Evolutionary conservation across 352 stramenopile genomes (phyloP).

Genomic region (Phytophthora pini): DNA sequence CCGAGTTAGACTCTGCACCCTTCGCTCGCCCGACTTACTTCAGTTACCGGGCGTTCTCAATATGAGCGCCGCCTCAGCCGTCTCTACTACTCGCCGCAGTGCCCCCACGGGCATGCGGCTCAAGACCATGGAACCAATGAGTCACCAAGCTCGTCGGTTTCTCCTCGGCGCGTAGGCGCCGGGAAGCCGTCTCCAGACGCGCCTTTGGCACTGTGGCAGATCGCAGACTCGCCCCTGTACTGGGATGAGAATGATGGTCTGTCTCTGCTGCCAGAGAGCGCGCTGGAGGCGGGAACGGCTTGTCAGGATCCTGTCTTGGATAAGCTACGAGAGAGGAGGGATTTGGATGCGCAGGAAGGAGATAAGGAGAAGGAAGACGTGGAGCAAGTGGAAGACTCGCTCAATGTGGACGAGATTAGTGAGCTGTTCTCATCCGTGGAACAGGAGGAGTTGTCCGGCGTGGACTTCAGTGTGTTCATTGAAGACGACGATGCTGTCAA

Average conservation of each 20-base stretch:
- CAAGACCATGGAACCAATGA: slow-evolving; percentile 18
- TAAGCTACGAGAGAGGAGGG: slow-evolving; percentile 29
- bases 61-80: slow-evolving; percentile 36
- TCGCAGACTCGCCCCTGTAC: slow-evolving; percentile 6
- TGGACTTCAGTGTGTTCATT: slow-evolving; percentile 59
- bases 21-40: slow-evolving; percentile 28
- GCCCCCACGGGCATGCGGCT: slow-evolving; percentile 1
- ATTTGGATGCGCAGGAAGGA: slow-evolving; percentile 13
- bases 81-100: slow-evolving; percentile 26
- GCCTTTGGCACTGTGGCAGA: slow-evolving; percentile 4
- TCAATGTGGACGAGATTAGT: slow-evolving; percentile 59
- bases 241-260: slow-evolving; percentile 22
- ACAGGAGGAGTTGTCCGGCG: slow-evolving; percentile 38
- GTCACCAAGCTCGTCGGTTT: slow-evolving; percentile 12
- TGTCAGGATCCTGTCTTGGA: slow-evolving; percentile 9
- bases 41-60: slow-evolving; percentile 29
- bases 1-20: slow-evolving; percentile 45
- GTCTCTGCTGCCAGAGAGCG: slow-evolving; percentile 14
- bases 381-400: slow-evolving; percentile 47
- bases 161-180: slow-evolving; percentile 38
- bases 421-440: slow-evolving; percentile 65
- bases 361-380: slow-evolving; percentile 23
- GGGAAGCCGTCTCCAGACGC: slow-evolving; percentile 28
- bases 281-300: slow-evolving; percentile 21
- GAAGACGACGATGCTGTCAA: slow-evolving; percentile 61